phyloP scores from a whole-genome alignment of 345 rosid genomes.

The Salix caprea region DNA sequence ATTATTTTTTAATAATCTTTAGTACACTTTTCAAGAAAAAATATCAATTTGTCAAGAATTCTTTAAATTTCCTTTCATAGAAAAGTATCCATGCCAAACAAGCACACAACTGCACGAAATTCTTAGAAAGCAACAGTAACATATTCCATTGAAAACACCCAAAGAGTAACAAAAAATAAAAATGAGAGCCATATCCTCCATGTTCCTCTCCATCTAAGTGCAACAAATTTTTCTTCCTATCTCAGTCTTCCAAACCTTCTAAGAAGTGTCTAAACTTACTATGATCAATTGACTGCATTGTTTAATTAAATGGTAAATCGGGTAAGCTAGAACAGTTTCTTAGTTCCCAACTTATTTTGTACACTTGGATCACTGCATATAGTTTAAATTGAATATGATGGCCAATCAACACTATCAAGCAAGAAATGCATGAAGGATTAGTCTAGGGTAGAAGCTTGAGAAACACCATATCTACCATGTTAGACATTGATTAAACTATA shows the following conservation, averaged over 20 bases:
- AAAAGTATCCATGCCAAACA: not conserved
- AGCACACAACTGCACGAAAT: not conserved
- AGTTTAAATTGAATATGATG: not conserved
- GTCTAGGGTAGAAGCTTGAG: not conserved
- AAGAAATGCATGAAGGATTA: conserved; percentile 2
- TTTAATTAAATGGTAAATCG: not conserved
- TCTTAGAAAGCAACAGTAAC: not conserved
- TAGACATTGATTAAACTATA: not conserved
- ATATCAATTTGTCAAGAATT: no score
- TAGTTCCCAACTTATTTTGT: not conserved
- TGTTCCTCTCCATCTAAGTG: not conserved
- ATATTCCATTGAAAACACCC: not conserved
- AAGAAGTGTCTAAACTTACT: not conserved
- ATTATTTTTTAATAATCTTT: no score
- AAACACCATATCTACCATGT: not conserved
- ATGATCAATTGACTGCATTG: not conserved
- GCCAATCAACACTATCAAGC: not conserved
- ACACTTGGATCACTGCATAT: not conserved
- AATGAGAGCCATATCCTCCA: not conserved
- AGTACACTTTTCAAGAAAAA: not conserved
- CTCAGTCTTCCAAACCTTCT: not conserved
- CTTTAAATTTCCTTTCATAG: not conserved
- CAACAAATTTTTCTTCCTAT: not conserved
- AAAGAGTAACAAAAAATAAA: no score
- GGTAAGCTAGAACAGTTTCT: not conserved